These are phyloP conservation scores for Isatis tinctoria DNA, from an alignment of 345 rosid species.

Conservation along the genomic window DNA sequence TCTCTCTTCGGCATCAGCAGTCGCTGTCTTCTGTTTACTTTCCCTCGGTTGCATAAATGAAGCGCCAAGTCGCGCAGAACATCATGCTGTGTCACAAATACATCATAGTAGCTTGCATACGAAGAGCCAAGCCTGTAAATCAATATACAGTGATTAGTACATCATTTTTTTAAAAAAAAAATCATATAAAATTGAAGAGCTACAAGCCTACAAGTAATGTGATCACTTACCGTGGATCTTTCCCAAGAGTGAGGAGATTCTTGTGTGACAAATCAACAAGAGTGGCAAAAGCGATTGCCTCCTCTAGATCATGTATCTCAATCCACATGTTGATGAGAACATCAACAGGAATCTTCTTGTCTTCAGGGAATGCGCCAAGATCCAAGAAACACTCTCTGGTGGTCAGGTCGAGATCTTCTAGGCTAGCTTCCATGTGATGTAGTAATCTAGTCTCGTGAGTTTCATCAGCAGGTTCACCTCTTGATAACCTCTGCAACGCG, in stretches of 20 bases:
- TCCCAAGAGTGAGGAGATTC: conserved; percentile 80
- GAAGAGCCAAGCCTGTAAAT: conserved; percentile 62
- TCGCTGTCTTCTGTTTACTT: conserved; percentile 44
- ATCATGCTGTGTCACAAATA: conserved; percentile 79
- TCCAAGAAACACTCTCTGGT: conserved; percentile 83
- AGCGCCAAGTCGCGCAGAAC: conserved; percentile 87
- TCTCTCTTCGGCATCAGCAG: conserved; percentile 79
- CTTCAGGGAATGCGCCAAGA: conserved; percentile 96
- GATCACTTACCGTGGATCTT: conserved; percentile 57
- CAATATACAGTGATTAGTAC: background rate
- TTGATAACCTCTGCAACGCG: conserved; percentile 53
- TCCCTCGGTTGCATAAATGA: conserved; percentile 44
- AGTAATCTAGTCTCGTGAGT: conserved; percentile 65
- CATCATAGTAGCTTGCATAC: conserved; percentile 66
- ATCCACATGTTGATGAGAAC: conserved; percentile 86
- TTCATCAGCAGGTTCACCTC: conserved; percentile 74
- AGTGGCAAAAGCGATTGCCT: conserved; percentile 57
- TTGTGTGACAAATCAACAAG: conserved; percentile 69
- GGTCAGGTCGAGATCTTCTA: conserved; percentile 41
- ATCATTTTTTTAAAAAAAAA: background rate
- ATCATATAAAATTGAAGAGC: background rate
- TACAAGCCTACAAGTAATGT: background rate
- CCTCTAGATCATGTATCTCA: conserved; percentile 59
- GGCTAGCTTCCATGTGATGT: conserved; percentile 73
- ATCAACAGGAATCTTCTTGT: conserved; percentile 82